Conservation (phyloP, 441 rosid species). For the Aquilaria agallochum region DNA sequence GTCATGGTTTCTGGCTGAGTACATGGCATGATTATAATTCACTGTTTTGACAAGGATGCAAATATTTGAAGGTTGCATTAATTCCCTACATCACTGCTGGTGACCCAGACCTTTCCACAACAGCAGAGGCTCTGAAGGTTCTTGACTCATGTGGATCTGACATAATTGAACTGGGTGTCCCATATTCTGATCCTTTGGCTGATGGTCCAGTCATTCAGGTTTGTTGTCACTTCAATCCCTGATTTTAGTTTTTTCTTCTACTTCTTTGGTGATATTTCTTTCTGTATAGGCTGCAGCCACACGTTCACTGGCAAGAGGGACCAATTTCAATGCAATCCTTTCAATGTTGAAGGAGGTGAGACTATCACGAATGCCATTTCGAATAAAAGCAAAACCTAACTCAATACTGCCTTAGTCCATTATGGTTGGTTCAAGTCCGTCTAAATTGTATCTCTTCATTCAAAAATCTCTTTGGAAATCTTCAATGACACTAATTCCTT, state of each 20-base stretch:
- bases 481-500: too few relatives aligned
- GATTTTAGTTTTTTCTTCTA: neutral
- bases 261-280: slow-evolving; percentile 13
- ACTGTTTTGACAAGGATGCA: slow-evolving; percentile 12
- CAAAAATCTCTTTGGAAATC: too few relatives aligned
- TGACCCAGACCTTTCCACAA: slow-evolving; percentile 91
- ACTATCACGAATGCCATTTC: neutral
- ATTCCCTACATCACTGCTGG: slow-evolving; percentile 96
- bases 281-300: slow-evolving; percentile 82
- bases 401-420: too few relatives aligned
- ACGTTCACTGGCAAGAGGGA: slow-evolving; percentile 83
- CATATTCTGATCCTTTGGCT: slow-evolving; percentile 92
- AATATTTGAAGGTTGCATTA: slow-evolving; percentile 66
- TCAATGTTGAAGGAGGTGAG: slow-evolving; percentile 86
- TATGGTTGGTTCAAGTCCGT: too few relatives aligned
- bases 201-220: slow-evolving; percentile 99
- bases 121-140: slow-evolving; percentile 87
- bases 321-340: slow-evolving; percentile 64
- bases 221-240: neutral
- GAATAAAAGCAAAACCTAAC: too few relatives aligned
- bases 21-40: neutral
- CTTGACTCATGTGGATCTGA: slow-evolving; percentile 85
- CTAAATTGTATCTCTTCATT: too few relatives aligned
- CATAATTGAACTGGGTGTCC: slow-evolving; percentile 97
- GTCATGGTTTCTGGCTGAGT: too few relatives aligned